phyloP scores from a whole-genome alignment of 2,329 filamentous ascomycete genomes.

The Nigrograna mackinnonii region DNA sequence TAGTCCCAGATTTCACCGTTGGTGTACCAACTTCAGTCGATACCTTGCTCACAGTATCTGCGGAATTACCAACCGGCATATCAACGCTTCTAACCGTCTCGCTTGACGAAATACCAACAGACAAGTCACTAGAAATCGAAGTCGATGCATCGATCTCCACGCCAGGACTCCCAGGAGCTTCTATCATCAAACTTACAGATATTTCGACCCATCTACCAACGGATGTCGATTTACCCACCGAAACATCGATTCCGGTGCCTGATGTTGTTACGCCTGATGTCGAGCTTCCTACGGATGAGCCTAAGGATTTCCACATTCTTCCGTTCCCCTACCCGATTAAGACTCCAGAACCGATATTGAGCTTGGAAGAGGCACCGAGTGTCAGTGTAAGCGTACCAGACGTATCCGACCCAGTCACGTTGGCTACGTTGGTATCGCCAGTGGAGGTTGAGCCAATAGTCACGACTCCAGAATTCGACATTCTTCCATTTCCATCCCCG shows the following conservation, averaged over 20 bases:
- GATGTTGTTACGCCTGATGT: background rate
- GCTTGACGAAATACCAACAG: background rate
- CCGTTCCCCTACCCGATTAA: conserved; percentile 1
- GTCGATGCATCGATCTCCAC: background rate
- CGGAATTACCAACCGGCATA: background rate
- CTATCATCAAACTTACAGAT: background rate
- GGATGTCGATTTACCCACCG: background rate
- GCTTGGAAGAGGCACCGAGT: background rate
- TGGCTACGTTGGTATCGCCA: too few species aligned
- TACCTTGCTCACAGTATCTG: background rate
- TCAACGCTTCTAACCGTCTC: background rate
- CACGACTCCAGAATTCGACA: too few species aligned
- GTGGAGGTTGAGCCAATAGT: too few species aligned
- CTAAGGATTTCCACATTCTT: background rate
- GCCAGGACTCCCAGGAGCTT: background rate
- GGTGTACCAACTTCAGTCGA: background rate
- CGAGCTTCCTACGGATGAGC: background rate
- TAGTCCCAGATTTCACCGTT: background rate
- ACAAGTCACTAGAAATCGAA: background rate
- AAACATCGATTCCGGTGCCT: background rate
- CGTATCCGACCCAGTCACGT: background rate
- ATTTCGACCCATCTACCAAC: background rate
- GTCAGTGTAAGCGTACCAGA: background rate
- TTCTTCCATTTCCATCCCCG: too few species aligned
- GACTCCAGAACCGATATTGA: background rate